Conservation (phyloP, 1,284 basidiomycete genomes). For the Mrakiaceae sp. region DNA sequence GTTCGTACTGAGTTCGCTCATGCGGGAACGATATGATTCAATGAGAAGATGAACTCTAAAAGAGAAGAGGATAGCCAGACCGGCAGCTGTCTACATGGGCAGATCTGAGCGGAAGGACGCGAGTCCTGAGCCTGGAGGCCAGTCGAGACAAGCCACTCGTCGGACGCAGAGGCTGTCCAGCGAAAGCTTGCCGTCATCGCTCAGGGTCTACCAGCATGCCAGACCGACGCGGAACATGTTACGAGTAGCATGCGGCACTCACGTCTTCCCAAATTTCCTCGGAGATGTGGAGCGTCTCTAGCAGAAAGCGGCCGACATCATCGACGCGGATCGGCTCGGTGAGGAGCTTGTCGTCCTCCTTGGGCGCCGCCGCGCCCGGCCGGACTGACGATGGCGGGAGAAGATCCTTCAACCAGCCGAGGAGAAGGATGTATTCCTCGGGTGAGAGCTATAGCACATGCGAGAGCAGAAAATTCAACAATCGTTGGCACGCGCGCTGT, state of each 20-base stretch:
- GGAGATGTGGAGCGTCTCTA: conserved; percentile 2
- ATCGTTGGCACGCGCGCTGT: too few relatives aligned
- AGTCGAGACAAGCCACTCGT: too few relatives aligned
- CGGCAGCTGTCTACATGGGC: not conserved
- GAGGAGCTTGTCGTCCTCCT: not conserved
- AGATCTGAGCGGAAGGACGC: not conserved
- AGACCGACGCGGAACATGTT: too few relatives aligned
- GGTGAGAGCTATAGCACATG: conserved; percentile 6
- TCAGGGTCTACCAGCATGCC: too few relatives aligned
- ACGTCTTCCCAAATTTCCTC: conserved; percentile 16
- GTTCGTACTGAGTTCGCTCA: not conserved
- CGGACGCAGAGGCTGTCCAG: too few relatives aligned
- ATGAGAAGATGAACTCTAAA: not conserved
- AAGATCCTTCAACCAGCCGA: not conserved
- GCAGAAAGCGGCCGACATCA: conserved; percentile 8
- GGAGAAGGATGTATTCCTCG: conserved; percentile 4
- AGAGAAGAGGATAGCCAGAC: not conserved
- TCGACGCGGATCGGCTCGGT: conserved; percentile 5
- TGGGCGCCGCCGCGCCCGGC: not conserved
- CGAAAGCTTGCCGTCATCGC: too few relatives aligned
- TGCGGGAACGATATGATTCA: not conserved
- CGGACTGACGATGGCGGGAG: not conserved
- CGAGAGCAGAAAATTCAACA: not conserved
- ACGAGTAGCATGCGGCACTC: not conserved
- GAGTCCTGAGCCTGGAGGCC: too few relatives aligned